Conservation (phyloP, 108 stramenopile species). For the Discostella stelligeroides region DNA sequence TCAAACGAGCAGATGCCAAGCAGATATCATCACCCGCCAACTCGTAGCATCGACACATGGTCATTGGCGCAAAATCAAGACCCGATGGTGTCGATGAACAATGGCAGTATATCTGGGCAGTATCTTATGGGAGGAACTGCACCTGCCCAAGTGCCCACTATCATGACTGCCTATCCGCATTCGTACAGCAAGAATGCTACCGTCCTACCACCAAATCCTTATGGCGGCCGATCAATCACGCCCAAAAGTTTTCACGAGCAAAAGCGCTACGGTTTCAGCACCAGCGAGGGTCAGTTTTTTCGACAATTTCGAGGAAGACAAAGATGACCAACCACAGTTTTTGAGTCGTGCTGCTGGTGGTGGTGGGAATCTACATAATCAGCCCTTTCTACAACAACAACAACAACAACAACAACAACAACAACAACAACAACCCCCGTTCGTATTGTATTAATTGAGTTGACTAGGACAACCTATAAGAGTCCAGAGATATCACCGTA, state of each 20-base stretch:
- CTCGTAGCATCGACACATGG: neutral
- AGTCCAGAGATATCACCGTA: too few relatives aligned
- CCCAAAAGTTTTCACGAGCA: constrained; percentile 5
- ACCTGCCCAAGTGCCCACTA: too few relatives aligned
- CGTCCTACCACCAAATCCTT: neutral
- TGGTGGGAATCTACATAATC: too few relatives aligned
- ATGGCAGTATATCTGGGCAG: neutral
- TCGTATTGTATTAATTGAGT: too few relatives aligned
- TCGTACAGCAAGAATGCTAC: neutral
- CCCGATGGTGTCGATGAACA: neutral
- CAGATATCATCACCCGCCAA: neutral
- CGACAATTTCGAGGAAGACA: neutral
- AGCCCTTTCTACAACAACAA: too few relatives aligned
- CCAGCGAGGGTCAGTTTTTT: neutral
- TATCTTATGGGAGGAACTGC: too few relatives aligned
- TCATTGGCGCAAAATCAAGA: constrained; percentile 14
- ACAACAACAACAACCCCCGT: neutral
- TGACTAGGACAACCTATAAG: too few relatives aligned
- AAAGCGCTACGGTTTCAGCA: neutral
- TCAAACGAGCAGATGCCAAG: neutral
- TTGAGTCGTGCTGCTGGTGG: neutral
- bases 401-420: neutral
- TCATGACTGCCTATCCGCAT: too few relatives aligned
- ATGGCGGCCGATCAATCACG: neutral
- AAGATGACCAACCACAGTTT: neutral